A percentile compares a stretch with the other conserved stretches of the same genome.
phyloP scores from a whole-genome alignment of 768 basidiomycete species.

The Coprinopsis cinerea region DNA sequence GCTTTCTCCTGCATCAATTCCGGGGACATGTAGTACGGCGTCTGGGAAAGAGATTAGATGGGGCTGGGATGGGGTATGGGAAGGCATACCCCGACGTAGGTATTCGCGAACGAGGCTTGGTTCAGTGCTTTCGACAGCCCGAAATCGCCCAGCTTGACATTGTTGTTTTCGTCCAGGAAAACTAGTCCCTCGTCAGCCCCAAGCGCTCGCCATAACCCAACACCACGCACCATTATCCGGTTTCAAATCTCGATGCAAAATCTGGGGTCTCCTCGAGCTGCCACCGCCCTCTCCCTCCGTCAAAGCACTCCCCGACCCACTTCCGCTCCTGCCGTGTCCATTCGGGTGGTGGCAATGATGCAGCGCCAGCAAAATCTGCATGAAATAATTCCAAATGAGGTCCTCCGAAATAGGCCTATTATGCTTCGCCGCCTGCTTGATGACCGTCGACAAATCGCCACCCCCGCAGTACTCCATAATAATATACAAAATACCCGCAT shows the following conservation, averaged over 20 bases:
- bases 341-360: constrained; percentile 90
- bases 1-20: constrained; percentile 96
- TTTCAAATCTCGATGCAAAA: constrained; percentile 93
- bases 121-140: constrained; percentile 90
- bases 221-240: constrained; percentile 83
- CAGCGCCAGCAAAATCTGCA: constrained; percentile 86
- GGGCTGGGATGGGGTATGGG: background rate
- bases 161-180: constrained; percentile 78
- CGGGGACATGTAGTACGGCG: constrained; percentile 99
- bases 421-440: constrained; percentile 69
- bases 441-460: constrained; percentile 86
- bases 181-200: constrained; percentile 39
- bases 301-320: constrained; percentile 23
- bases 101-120: constrained; percentile 86
- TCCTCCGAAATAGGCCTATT: constrained; percentile 82
- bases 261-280: constrained; percentile 59
- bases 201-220: background rate
- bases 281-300: constrained; percentile 27
- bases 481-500: constrained; percentile 88
- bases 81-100: constrained; percentile 89
- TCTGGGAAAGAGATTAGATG: constrained; percentile 40
- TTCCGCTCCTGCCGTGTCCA: constrained; percentile 42
- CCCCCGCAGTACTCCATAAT: constrained; percentile 99
- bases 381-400: constrained; percentile 92
- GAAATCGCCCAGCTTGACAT: constrained; percentile 96